phyloP scores from a whole-genome alignment of 2,329 filamentous ascomycete species.

The Curvularia verruculosa region DNA sequence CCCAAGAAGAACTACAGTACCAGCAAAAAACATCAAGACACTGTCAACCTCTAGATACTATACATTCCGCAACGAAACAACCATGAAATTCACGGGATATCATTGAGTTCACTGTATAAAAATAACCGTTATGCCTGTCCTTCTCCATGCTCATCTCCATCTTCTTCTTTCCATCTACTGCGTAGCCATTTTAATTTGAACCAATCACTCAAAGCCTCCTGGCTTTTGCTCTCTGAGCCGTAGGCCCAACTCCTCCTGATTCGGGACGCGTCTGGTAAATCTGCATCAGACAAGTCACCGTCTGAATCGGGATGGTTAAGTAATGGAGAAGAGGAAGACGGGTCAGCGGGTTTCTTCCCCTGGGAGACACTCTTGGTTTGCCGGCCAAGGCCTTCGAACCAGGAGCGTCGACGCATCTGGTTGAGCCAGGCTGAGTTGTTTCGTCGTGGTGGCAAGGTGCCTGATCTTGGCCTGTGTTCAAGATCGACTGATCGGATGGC shows the following conservation, averaged over 20 bases:
- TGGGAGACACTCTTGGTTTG: slow-evolving; percentile 34
- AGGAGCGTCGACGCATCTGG: slow-evolving; percentile 46
- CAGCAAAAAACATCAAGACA: background rate
- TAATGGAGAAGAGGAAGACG: slow-evolving; percentile 27
- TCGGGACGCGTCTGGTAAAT: slow-evolving; percentile 24
- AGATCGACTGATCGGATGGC: slow-evolving; percentile 39
- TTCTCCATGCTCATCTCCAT: slow-evolving; percentile 19
- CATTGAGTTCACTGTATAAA: background rate
- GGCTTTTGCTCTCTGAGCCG: slow-evolving; percentile 24
- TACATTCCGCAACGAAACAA: background rate
- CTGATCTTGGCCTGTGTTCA: slow-evolving; percentile 42
- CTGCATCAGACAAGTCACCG: slow-evolving; percentile 38
- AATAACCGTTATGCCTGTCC: slow-evolving; percentile 20
- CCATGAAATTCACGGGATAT: background rate
- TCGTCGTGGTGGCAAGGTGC: slow-evolving; percentile 38
- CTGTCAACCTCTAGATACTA: background rate
- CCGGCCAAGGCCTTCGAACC: slow-evolving; percentile 42
- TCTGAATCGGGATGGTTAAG: slow-evolving; percentile 40
- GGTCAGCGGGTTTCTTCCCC: slow-evolving; percentile 37
- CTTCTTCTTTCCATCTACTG: slow-evolving; percentile 41
- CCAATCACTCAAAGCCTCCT: slow-evolving; percentile 44
- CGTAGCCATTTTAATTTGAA: slow-evolving; percentile 49
- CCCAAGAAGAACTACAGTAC: background rate
- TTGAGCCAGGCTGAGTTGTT: slow-evolving; percentile 41
- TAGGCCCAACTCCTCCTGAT: slow-evolving; percentile 38